Evolutionary conservation across 208 protist species (phyloP), one percentile per base, ranked within the genome.

Genomic region (Angomonas deanei): DNA sequence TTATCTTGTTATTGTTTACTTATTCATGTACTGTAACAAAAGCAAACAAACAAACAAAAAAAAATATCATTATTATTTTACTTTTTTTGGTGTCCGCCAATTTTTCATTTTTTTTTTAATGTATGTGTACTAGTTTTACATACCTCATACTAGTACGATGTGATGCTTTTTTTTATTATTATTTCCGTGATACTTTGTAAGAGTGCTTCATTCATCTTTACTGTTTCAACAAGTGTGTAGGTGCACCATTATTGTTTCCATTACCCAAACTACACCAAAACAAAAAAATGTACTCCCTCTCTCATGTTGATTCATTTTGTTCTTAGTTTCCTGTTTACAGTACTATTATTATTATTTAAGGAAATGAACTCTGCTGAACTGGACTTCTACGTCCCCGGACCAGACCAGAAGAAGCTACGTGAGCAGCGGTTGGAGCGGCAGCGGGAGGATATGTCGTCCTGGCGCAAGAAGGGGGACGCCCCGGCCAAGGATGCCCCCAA

Each of bases 361-460:
- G 27, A 8, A 26, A 77, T 85, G 70, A 34, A 60, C 19, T 53
- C 5, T 39, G 2, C 56, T 47, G 27, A 74, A 8, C 47, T 83
- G 2, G 78, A 84, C 61, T 84, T 84, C 33, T 78, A 74, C 60
- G 69, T 65, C 2, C 77, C 66, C 1, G 61, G 53, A 17, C 31
- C 39, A 33, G 65, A 80, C 39, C 68, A 72, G 21, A 24, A 57
- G 53, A 68, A 72, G 64, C 61, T 61, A 23, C 64, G 52, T 1
- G 57, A 76, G 3, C 26, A 48, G 27, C 73, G 71, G 13, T 52
- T 78, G 15, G 52, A 63, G 26, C 67, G 62, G 38, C 64, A 77
- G 59, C 81, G 81, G 39, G 71, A 71, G 27, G 27, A 36, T 36
- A 81, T 88, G 72, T 84, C 69, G 39, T 54, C 66, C 19, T 87